A percentile compares a stretch with the other conserved stretches of the same genome.
Evolutionary conservation across 1,139 yeast genomes (phyloP).

Genomic region (Kodamaea suecica): DNA sequence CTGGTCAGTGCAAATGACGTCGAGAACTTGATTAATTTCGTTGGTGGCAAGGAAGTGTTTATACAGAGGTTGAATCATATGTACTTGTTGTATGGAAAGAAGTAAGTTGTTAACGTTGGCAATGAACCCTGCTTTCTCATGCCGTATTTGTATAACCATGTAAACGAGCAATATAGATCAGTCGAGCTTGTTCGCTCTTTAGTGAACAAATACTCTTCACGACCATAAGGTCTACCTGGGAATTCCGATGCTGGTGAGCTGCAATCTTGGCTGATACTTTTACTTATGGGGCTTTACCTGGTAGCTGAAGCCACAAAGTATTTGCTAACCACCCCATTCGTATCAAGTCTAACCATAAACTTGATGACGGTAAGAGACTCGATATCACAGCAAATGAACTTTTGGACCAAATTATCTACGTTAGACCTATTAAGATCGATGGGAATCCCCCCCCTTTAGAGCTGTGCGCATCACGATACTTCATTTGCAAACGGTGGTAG

Average conservation of each 20-base stretch:
- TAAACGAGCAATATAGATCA: constrained; percentile 27
- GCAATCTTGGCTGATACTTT: constrained; percentile 39
- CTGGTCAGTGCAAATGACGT: constrained; percentile 37
- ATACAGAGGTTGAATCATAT: constrained; percentile 32
- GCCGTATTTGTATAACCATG: constrained; percentile 30
- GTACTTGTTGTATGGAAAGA: constrained; percentile 27
- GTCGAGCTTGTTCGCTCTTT: constrained; percentile 32
- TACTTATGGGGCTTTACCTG: constrained; percentile 35
- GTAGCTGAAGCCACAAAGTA: constrained; percentile 16
- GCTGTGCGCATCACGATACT: constrained; percentile 25
- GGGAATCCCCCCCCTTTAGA: not conserved
- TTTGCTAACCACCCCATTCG: constrained; percentile 33
- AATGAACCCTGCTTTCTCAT: constrained; percentile 36
- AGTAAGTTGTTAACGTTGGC: constrained; percentile 29
- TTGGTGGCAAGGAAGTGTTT: constrained; percentile 28
- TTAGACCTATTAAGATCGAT: not conserved
- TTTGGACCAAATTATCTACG: constrained; percentile 14
- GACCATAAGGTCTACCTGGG: constrained; percentile 32
- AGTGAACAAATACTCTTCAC: constrained; percentile 26
- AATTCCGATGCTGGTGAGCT: constrained; percentile 42
- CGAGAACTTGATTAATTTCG: constrained; percentile 22
- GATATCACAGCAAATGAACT: constrained; percentile 26
- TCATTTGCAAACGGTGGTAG: constrained; percentile 29
- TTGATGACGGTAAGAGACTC: constrained; percentile 25
- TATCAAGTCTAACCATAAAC: constrained; percentile 22